These are phyloP conservation scores for Verticillium tricorpus DNA, from an alignment of 2,329 filamentous ascomycete species.

Conservation along the genomic window DNA sequence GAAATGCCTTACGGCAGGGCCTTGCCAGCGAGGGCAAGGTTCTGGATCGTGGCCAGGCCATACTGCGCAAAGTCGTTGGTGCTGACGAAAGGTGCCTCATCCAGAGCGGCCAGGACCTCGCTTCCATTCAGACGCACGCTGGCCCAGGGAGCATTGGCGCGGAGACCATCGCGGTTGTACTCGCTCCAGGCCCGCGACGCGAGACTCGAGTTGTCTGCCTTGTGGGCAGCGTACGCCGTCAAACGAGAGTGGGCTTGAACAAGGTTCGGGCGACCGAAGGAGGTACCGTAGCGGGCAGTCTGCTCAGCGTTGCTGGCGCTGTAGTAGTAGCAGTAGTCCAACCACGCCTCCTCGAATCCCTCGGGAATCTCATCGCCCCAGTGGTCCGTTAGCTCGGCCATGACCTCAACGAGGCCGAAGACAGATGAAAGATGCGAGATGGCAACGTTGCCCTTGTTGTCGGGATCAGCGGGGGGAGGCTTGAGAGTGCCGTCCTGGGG, in stretches of 20 bases:
- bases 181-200: slow-evolving; percentile 49
- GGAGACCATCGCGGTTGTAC: slow-evolving; percentile 45
- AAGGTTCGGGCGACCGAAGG: slow-evolving; percentile 42
- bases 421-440: slow-evolving; percentile 54
- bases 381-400: slow-evolving; percentile 50
- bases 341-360: slow-evolving; percentile 49
- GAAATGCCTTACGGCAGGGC: neutral
- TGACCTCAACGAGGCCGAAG: slow-evolving; percentile 55
- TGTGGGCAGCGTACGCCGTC: slow-evolving; percentile 47
- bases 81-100: slow-evolving; percentile 53
- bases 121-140: slow-evolving; percentile 36
- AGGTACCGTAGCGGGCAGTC: slow-evolving; percentile 43
- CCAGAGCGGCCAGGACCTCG: slow-evolving; percentile 39
- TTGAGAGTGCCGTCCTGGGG: slow-evolving; percentile 41
- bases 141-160: slow-evolving; percentile 28
- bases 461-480: slow-evolving; percentile 47
- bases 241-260: slow-evolving; percentile 55
- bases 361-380: slow-evolving; percentile 37
- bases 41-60: slow-evolving; percentile 52
- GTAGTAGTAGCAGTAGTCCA: slow-evolving; percentile 59
- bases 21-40: slow-evolving; percentile 36
- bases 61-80: slow-evolving; percentile 55
- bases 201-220: slow-evolving; percentile 38
- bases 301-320: slow-evolving; percentile 45
- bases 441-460: slow-evolving; percentile 45